These are phyloP conservation scores for Symbiotaphrina buchneri DNA, from an alignment of 495 filamentous ascomycete species.

Conservation along the genomic window DNA sequence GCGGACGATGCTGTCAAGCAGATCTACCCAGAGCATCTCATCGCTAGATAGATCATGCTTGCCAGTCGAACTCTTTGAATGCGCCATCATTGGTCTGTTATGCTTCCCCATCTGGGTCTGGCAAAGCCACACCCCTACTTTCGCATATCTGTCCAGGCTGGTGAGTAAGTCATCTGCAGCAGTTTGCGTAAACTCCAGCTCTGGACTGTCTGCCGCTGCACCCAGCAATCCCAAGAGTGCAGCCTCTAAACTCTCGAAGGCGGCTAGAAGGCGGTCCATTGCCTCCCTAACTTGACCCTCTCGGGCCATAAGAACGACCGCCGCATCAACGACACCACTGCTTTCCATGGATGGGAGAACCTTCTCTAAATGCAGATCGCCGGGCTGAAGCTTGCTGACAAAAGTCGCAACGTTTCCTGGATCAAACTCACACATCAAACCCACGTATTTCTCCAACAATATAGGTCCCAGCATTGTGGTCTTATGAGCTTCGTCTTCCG, in stretches of 20 bases:
- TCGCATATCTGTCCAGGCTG: constrained; percentile 64
- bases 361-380: constrained; percentile 59
- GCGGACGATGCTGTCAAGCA: constrained; percentile 66
- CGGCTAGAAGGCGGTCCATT: constrained; percentile 60
- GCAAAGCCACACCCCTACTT: constrained; percentile 89
- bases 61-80: constrained; percentile 21
- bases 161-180: constrained; percentile 40
- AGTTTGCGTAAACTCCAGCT: constrained; percentile 22
- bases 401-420: constrained; percentile 67
- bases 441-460: constrained; percentile 76
- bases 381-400: constrained; percentile 53
- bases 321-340: constrained; percentile 78
- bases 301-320: constrained; percentile 71
- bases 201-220: constrained; percentile 25
- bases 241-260: constrained; percentile 57
- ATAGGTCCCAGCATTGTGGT: too few relatives aligned
- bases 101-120: constrained; percentile 51
- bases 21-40: constrained; percentile 73
- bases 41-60: constrained; percentile 48
- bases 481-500: constrained; percentile 21
- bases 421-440: constrained; percentile 71
- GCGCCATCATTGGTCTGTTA: constrained; percentile 7
- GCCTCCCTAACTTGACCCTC: constrained; percentile 71
- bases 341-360: constrained; percentile 74
- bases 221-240: constrained; percentile 52